phyloP scores from a whole-genome alignment of 2,329 filamentous ascomycete genomes.

The Chaetomiaceae sp. region DNA sequence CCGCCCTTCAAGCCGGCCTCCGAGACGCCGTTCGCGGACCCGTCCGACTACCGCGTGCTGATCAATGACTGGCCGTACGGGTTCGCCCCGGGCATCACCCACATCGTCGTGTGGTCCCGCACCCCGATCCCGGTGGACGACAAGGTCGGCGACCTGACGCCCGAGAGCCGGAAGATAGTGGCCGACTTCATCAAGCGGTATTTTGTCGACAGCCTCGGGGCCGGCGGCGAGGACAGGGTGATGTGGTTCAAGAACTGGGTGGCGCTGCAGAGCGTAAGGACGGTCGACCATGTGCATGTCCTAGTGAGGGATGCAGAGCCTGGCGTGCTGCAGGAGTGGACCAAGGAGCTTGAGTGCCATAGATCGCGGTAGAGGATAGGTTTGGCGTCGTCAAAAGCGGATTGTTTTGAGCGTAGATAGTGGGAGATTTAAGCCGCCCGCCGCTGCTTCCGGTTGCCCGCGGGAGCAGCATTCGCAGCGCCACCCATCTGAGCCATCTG shows the following conservation, averaged over 20 bases:
- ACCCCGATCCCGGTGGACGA: constrained; percentile 70
- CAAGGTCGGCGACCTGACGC: constrained; percentile 65
- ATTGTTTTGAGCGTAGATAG: not conserved
- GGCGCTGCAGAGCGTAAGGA: constrained; percentile 78
- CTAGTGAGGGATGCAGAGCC: constrained; percentile 53
- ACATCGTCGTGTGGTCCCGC: constrained; percentile 90
- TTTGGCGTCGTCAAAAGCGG: not conserved
- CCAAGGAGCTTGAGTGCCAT: constrained; percentile 41
- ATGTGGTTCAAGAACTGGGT: constrained; percentile 97
- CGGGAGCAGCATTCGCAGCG: constrained; percentile 34
- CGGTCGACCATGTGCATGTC: constrained; percentile 87
- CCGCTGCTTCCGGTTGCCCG: constrained; percentile 51
- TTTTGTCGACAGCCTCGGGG: constrained; percentile 59
- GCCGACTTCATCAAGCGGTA: constrained; percentile 64
- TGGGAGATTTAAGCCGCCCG: constrained; percentile 41
- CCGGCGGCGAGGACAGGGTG: constrained; percentile 47
- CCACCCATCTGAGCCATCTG: constrained; percentile 44
- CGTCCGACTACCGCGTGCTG: constrained; percentile 64
- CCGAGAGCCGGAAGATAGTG: constrained; percentile 59
- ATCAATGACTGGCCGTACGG: constrained; percentile 95
- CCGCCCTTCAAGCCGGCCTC: constrained; percentile 53
- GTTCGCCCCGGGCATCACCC: constrained; percentile 59
- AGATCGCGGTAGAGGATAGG: constrained; percentile 17
- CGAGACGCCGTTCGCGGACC: constrained; percentile 46
- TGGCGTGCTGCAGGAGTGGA: constrained; percentile 52